Evolutionary conservation across 164 flowering plant species (phyloP), one percentile per base, ranked within the genome.

Genomic region (Kalanchoe fedtschenkoi): DNA sequence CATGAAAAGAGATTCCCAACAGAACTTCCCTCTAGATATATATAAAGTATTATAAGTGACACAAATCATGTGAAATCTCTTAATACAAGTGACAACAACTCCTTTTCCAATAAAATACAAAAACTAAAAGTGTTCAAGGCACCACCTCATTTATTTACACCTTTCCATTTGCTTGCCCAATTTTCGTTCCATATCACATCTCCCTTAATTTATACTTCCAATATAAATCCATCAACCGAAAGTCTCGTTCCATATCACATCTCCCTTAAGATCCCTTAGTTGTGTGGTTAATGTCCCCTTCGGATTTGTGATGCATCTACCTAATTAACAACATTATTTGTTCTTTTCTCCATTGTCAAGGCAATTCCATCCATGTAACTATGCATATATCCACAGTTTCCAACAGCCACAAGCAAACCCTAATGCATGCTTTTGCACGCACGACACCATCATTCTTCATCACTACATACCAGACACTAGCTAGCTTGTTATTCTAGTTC

Each of bases 321-420:
- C n/a, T n/a, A n/a, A n/a, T n/a, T n/a, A n/a, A n/a, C n/a, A n/a
- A n/a, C n/a, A n/a, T n/a, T n/a, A n/a, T 10, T 26, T 51, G 32
- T 51, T 51, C 56, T 24, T 51, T 51, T 51, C 56, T 51, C 56
- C 56, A 51, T 26, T 26, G 32, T 51, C 56, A 51, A 51, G 56
- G 13, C 26, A 51, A n/a, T n/a, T 32, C 32, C 1, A 9, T 22
- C 24, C 15, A 24, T 47, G n/a, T n/a, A n/a, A n/a, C n/a, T n/a
- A n/a, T n/a, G n/a, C n/a, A n/a, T n/a, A n/a, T n/a, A n/a, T n/a
- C n/a, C n/a, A n/a, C 55, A 47, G 55, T 47, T 22, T 22, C 30
- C 55, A 29, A 16, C 56, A 51, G 13, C 32, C 56, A 51, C 56
- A 51, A 51, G 56, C 56, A 51, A 51, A 28, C 56, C 33, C 56